Conservation (phyloP, 331 rosid genomes). For the Malus hybrid region DNA sequence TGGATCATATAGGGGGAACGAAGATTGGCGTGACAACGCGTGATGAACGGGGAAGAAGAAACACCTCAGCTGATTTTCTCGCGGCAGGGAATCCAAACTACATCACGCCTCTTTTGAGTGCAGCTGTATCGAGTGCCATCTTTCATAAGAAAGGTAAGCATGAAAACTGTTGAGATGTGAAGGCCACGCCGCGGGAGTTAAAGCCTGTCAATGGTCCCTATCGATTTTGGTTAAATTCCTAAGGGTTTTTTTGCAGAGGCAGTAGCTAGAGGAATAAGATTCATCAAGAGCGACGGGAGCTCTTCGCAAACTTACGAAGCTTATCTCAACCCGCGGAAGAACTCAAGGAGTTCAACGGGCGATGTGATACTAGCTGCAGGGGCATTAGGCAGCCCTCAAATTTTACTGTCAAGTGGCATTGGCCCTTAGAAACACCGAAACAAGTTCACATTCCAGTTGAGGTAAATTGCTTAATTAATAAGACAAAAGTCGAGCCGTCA, state of each 20-base stretch:
- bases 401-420: conserved; percentile 53
- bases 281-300: conserved; percentile 48
- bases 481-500: no score
- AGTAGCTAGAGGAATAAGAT: conserved; percentile 45
- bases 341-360: conserved; percentile 30
- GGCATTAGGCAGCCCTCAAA: conserved; percentile 71
- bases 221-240: background rate
- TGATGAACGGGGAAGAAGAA: conserved; percentile 48
- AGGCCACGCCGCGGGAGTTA: no score
- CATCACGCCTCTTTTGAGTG: conserved; percentile 49
- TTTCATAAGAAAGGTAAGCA: conserved; percentile 39
- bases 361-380: conserved; percentile 67
- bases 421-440: conserved; percentile 52
- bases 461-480: background rate
- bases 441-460: conserved; percentile 31
- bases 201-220: no score
- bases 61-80: conserved; percentile 56
- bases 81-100: conserved; percentile 40
- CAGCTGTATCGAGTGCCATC: conserved; percentile 55
- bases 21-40: conserved; percentile 53
- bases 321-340: conserved; percentile 28
- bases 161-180: background rate
- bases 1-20: conserved; percentile 63
- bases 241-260: conserved; percentile 18
- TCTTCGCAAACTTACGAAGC: conserved; percentile 34